Evolutionary conservation across 2,329 filamentous ascomycete genomes (phyloP).

Genomic region (Penicillium sp.): DNA sequence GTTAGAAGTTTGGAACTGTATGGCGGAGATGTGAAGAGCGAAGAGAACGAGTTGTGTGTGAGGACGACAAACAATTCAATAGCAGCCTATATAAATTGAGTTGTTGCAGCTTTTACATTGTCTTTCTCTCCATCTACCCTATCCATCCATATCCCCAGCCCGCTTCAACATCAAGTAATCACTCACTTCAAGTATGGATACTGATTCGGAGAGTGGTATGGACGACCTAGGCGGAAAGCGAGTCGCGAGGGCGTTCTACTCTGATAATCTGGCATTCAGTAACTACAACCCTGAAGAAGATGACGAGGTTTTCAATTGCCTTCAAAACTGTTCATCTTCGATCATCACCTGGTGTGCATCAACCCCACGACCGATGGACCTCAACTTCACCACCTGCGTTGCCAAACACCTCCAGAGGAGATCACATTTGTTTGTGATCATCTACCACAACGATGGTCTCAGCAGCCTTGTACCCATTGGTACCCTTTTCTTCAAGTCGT

Average conservation of each 20-base stretch:
- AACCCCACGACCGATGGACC: not conserved
- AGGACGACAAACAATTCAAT: not conserved
- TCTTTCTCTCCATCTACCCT: too few relatives aligned
- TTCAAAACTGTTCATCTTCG: not conserved
- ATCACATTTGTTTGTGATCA: not conserved
- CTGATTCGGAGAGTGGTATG: too few relatives aligned
- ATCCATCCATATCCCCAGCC: not conserved
- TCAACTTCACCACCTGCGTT: not conserved
- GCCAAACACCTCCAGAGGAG: not conserved
- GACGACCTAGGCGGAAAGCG: too few relatives aligned
- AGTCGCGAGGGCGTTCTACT: rapidly evolving
- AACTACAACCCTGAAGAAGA: not conserved
- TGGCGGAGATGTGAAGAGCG: not conserved
- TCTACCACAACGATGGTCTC: rapidly evolving
- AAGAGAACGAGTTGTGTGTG: not conserved
- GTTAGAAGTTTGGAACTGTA: not conserved
- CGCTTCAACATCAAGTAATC: not conserved
- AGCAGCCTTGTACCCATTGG: too few relatives aligned
- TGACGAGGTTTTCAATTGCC: not conserved
- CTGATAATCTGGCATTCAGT: not conserved
- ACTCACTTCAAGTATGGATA: not conserved
- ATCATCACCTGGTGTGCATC: not conserved
- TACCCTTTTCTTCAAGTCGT: not conserved
- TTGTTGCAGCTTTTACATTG: not conserved
- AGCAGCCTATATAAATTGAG: not conserved